Evolutionary conservation across 2,329 filamentous ascomycete species (phyloP).

Genomic region (Colletotrichum camelliae): DNA sequence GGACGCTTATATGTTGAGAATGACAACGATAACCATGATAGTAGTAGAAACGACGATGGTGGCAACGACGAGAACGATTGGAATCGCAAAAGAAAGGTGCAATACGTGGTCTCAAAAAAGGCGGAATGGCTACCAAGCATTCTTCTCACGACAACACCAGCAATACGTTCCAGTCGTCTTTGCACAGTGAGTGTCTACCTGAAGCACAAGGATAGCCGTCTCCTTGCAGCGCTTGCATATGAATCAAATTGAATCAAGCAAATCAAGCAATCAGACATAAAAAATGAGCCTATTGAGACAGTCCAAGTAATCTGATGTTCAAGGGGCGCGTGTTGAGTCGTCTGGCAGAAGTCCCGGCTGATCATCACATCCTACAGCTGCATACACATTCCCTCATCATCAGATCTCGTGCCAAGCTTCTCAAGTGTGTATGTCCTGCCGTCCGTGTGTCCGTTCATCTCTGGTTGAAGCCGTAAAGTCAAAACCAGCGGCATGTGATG

Average conservation of each 20-base stretch:
- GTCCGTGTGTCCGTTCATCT: not conserved
- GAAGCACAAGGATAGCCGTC: accelerated
- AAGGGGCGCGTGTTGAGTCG: not conserved
- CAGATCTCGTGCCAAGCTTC: not conserved
- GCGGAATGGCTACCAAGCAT: not conserved
- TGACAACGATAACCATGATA: too few species aligned
- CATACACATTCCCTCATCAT: accelerated
- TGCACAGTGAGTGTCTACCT: accelerated
- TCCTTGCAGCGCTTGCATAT: not conserved
- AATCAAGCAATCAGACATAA: not conserved
- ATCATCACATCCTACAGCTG: not conserved
- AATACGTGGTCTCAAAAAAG: not conserved
- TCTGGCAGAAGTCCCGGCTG: not conserved
- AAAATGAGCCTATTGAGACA: not conserved
- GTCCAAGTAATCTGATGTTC: not conserved
- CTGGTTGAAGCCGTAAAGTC: not conserved
- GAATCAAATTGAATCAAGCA: accelerated
- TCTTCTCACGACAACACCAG: not conserved
- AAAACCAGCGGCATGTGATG: accelerated
- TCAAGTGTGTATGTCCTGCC: not conserved
- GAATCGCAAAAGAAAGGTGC: accelerated
- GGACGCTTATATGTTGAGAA: not conserved
- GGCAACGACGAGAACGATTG: not conserved
- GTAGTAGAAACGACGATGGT: not conserved
- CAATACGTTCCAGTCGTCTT: accelerated